Percentiles rank a stretch among this genome's conserved stretches.
phyloP scores from a whole-genome alignment of 805 yeast genomes.

The Peterozyma toletana region DNA sequence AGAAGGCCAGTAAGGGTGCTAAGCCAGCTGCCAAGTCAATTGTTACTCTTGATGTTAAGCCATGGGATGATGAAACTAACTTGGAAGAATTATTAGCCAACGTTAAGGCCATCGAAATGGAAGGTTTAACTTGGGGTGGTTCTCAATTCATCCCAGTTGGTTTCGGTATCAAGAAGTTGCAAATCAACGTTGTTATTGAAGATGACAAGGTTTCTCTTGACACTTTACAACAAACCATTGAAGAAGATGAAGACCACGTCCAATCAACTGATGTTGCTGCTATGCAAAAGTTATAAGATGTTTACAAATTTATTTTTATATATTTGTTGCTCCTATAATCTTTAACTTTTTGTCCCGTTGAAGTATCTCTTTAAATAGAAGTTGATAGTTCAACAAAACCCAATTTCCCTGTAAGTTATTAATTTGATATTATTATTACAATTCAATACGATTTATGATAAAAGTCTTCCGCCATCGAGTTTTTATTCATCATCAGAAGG shows the following conservation, averaged over 20 bases:
- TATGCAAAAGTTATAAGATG: conserved; percentile 86
- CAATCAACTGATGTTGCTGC: conserved; percentile 99
- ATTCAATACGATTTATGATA: background rate
- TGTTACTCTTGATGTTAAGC: conserved; percentile 96
- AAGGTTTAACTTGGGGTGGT: conserved; percentile 99
- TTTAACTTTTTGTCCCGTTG: background rate
- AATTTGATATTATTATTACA: no score
- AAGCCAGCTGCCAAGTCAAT: conserved; percentile 98
- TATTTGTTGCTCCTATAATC: background rate
- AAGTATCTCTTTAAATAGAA: no score
- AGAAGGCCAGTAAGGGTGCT: conserved; percentile 95
- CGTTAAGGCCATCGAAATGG: conserved; percentile 80
- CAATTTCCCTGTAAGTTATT: no score
- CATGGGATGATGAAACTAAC: conserved; percentile 99
- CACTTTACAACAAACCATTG: conserved; percentile 70
- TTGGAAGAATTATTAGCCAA: conserved; percentile 80
- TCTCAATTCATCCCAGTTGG: conserved; percentile 95
- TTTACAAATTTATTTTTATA: background rate
- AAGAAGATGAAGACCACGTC: conserved; percentile 97
- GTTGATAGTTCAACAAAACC: no score
- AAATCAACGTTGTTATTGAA: conserved; percentile 96
- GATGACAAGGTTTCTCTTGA: conserved; percentile 93
- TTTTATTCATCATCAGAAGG: no score
- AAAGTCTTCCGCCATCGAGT: background rate
- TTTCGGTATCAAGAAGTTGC: conserved; percentile 99